These are phyloP conservation scores for Phytophthora europaea DNA, from an alignment of 352 stramenopile species.

Conservation along the genomic window DNA sequence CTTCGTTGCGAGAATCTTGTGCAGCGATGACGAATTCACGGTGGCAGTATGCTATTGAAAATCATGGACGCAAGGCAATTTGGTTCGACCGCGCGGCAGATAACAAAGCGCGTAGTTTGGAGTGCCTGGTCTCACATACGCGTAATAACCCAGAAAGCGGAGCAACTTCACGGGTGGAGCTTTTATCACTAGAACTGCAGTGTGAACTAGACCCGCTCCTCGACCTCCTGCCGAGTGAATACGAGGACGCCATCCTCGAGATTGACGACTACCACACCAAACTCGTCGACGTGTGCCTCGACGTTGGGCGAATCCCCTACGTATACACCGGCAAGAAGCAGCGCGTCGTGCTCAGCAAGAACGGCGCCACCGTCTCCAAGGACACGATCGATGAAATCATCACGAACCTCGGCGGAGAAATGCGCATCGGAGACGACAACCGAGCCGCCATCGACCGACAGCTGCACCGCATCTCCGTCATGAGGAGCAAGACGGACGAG, in stretches of 20 bases:
- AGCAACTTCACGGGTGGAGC: neutral
- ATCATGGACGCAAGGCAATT: conserved; percentile 25
- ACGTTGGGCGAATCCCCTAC: conserved; percentile 43
- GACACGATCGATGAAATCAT: conserved; percentile 71
- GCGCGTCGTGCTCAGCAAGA: conserved; percentile 35
- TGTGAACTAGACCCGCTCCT: conserved; percentile 52
- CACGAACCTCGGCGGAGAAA: conserved; percentile 44
- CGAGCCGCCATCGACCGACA: conserved; percentile 73
- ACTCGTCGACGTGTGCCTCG: conserved; percentile 55
- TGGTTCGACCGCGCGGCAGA: conserved; percentile 46
- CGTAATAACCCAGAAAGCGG: neutral
- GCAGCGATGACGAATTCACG: conserved; percentile 34
- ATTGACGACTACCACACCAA: conserved; percentile 31
- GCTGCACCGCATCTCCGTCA: conserved; percentile 85
- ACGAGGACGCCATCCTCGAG: conserved; percentile 29
- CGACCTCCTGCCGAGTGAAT: conserved; percentile 36
- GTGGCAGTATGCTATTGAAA: conserved; percentile 34
- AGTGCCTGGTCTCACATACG: conserved; percentile 26
- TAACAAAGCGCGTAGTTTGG: conserved; percentile 39
- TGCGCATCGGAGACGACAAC: conserved; percentile 82
- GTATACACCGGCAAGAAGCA: conserved; percentile 44
- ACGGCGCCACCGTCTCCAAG: conserved; percentile 38
- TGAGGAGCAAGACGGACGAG: conserved; percentile 61
- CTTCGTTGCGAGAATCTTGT: conserved; percentile 1
- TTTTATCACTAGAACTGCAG: neutral